Percentiles rank a stretch among this genome's conserved stretches.
Conservation (phyloP, 495 filamentous ascomycete genomes). For the Tuber borchii region DNA sequence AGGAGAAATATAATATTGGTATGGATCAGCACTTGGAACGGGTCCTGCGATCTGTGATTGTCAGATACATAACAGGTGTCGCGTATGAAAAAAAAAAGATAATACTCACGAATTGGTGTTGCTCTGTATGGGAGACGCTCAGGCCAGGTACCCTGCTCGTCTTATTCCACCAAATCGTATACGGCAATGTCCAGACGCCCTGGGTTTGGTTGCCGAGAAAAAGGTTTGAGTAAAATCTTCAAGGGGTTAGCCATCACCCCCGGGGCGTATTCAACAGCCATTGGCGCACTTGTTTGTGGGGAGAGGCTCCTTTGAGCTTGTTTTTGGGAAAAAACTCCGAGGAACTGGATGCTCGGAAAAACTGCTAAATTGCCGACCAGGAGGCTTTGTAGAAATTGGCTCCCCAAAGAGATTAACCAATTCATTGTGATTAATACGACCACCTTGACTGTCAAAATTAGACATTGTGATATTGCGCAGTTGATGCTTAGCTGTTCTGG, state of each 20-base stretch:
- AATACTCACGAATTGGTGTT: slow-evolving; percentile 25
- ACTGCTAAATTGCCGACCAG: slow-evolving; percentile 44
- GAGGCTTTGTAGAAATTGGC: slow-evolving; percentile 57
- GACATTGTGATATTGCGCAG: not conserved
- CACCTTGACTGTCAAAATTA: not conserved
- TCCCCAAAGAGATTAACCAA: slow-evolving; percentile 44
- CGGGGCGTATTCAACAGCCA: slow-evolving; percentile 45
- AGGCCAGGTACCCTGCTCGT: slow-evolving; percentile 13
- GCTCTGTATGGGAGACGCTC: slow-evolving; percentile 30
- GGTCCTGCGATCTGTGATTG: slow-evolving; percentile 34
- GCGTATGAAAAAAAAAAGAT: not conserved
- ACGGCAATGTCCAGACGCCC: slow-evolving; percentile 76
- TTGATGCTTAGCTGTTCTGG: not conserved
- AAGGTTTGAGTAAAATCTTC: slow-evolving; percentile 74
- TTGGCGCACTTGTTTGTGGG: slow-evolving; percentile 41
- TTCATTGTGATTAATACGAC: not conserved
- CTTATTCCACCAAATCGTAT: slow-evolving; percentile 62
- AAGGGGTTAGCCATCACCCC: slow-evolving; percentile 56
- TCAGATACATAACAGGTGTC: slow-evolving; percentile 4
- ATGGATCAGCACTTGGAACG: slow-evolving; percentile 51
- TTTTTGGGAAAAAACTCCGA: slow-evolving; percentile 48
- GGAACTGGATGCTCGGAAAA: slow-evolving; percentile 53
- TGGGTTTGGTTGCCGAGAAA: slow-evolving; percentile 68
- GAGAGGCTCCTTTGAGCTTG: slow-evolving; percentile 45
- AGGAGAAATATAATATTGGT: slow-evolving; percentile 71